These are phyloP conservation scores for Aspergillus sp. DNA, from an alignment of 2,329 filamentous ascomycete genomes.

Conservation along the genomic window DNA sequence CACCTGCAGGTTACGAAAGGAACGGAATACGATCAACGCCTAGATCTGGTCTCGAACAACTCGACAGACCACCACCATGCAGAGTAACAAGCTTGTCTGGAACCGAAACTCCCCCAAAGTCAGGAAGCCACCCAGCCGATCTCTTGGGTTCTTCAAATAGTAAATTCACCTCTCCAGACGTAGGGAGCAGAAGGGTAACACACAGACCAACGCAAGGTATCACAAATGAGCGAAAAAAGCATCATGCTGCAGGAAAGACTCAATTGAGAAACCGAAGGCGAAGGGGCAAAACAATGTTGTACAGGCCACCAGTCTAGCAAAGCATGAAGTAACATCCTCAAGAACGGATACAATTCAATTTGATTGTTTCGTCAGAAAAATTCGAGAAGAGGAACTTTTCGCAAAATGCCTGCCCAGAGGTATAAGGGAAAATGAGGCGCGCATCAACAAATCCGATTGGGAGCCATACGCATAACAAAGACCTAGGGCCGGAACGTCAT, in stretches of 20 bases:
- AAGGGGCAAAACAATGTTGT: conserved; percentile 29
- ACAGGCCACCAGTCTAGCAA: conserved; percentile 35
- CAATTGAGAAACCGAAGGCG: conserved; percentile 17
- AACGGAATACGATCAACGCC: conserved; percentile 9
- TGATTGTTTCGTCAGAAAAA: conserved; percentile 33
- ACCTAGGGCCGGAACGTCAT: conserved; percentile 24
- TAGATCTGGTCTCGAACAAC: conserved; percentile 7
- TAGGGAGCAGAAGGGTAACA: neutral
- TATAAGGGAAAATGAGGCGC: conserved; percentile 32
- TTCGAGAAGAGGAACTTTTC: conserved; percentile 40
- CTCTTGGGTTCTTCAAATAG: neutral
- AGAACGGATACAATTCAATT: conserved; percentile 35
- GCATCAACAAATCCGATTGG: conserved; percentile 35
- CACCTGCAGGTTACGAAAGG: neutral
- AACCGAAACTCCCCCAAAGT: neutral
- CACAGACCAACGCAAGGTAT: neutral
- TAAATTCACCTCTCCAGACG: neutral
- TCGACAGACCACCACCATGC: conserved; percentile 3
- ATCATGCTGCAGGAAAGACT: conserved; percentile 16
- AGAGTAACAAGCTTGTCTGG: neutral
- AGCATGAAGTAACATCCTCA: conserved; percentile 31
- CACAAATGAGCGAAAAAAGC: conserved; percentile 11
- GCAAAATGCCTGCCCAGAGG: conserved; percentile 44
- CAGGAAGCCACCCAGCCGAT: neutral
- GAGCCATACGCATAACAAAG: conserved; percentile 36